These are phyloP conservation scores for Aspergillus fumigatiaffinis DNA, from an alignment of 2,329 filamentous ascomycete species.

Conservation along the genomic window DNA sequence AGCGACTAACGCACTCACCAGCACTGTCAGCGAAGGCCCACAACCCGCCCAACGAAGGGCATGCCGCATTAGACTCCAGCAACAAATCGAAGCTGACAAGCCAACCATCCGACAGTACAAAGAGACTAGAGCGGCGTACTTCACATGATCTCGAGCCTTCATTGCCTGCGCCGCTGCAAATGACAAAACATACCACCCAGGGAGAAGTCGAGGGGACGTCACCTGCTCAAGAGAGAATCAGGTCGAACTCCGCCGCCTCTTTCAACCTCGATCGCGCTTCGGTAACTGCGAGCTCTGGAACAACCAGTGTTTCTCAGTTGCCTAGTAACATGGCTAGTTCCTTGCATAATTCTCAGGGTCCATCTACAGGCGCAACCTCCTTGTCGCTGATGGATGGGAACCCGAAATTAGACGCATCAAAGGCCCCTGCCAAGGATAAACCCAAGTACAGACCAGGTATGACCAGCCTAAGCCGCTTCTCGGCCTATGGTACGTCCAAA, in stretches of 20 bases:
- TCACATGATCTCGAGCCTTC: constrained; percentile 26
- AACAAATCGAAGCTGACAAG: constrained; percentile 16
- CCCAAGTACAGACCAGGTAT: constrained; percentile 33
- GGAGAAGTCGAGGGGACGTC: constrained; percentile 15
- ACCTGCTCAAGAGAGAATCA: constrained; percentile 31
- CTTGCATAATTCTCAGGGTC: constrained; percentile 26
- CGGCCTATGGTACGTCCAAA: constrained; percentile 41
- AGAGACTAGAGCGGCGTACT: constrained; percentile 26
- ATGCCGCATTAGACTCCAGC: constrained; percentile 15
- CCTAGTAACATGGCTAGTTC: constrained; percentile 22
- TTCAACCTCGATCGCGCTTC: constrained; percentile 25
- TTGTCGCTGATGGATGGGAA: constrained; percentile 30
- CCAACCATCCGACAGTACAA: constrained; percentile 20
- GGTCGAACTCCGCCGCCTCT: constrained; percentile 30
- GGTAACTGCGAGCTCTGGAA: constrained; percentile 20
- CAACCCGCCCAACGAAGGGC: constrained; percentile 26
- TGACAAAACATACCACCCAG: constrained; percentile 23
- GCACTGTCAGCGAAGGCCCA: constrained; percentile 28
- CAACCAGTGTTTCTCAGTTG: constrained; percentile 29
- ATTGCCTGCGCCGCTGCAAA: constrained; percentile 19
- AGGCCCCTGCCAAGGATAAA: constrained; percentile 19
- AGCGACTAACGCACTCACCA: constrained; percentile 31
- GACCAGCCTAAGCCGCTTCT: constrained; percentile 44
- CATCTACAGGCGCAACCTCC: constrained; percentile 25
- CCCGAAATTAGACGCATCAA: constrained; percentile 22